Evolutionary conservation across 257 asterid species (phyloP), one percentile per base, ranked within the genome.

Genomic region (Gynochthodes officinalis): DNA sequence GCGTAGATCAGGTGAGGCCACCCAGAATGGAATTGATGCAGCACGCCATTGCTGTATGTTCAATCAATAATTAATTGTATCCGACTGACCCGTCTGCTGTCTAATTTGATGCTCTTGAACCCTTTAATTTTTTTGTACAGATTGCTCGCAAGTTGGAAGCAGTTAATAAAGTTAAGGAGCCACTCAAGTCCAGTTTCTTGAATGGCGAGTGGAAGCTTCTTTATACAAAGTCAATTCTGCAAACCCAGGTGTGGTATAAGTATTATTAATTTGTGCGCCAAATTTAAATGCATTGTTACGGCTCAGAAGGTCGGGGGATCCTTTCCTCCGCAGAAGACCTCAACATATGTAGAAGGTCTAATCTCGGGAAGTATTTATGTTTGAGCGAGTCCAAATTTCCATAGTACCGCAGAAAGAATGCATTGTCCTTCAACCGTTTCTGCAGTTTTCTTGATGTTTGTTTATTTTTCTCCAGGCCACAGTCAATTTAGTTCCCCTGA

Each of bases 161-260:
- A 40, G 73, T 66, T 13, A 87, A 85, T 76, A 79, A 74, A 67
- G 87, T 82, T 62, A 89, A 82, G 84, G 89, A 87, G 65, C 92
- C 88, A 12, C 86, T 86, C 75, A 86, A 86, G 74, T 83, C 90
- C 1, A 70, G 67, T 70, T 82, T 83, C 40, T 79, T 89, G 32
- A 85, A 89, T 70, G 95, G 90, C 69, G 85, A 86, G 77, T 89
- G 95, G 92, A 90, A 89, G 84, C 95, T 87, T 58, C 76, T 87
- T 74, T 89, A 85, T 32, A 84, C 92, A 59, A 89, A 65, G 68
- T 82, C 92, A 18, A 76, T 89, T 74, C 82, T 87, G 54, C 85
- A 85, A 76, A 75, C 77, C 33, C 66, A 79, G 89, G 95, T 84
- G 16, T 46, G 64, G 53, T 40, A 49, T 6, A 32, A 55, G 13